Base-by-base conservation (phyloP, 176 grass and related monocot species). In the Phoenix dactylifera region DNA sequence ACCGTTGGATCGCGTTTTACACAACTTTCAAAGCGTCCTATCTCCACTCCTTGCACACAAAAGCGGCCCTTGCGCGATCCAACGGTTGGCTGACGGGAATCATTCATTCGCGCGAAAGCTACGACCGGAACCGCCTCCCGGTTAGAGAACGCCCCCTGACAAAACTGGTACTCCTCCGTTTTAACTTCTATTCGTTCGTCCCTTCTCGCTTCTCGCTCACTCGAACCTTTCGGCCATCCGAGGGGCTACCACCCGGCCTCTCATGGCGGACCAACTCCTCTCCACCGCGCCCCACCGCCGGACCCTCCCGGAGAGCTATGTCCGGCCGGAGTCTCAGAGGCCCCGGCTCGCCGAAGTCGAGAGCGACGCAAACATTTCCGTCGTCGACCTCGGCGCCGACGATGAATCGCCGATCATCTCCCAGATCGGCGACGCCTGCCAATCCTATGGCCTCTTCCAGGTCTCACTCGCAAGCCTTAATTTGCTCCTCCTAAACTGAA, bases 371-470 rank as follows among this genome's bases (percentile, higher is more conserved):
- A 18, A 74, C 32, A 84, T 95, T 71, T 86, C 91, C 22, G 63
- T 79, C 9, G 67, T 96, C 49, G 83, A 96, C 68, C 83, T 96
- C 57, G 32, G 65, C 74, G 23, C 39, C 35, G 26, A 77, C 2
- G 67, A 83, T 63, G 60, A 70, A 60, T 58, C 17, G 54, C 15
- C 16, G 0, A 62, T 85, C 39, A 66, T 87, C n/a, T 24, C 71
- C 0, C 51, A 55, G 30, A 62, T 87, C 58, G 77, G 57, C 68
- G 64, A 50, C 5, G 91, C 91, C 7, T 90, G 91, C 72, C 10
- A 20, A 57, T 66, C 71, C 15, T 76, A 87, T 63, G 91, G 91
- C 15, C 72, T 95, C 68, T 89, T 95, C 77, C 90, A 93, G 73
- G 88, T 87, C 23, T 4, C 16, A 7, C 4, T 6, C 24, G 7